Evolutionary conservation across 2,329 filamentous ascomycete genomes (phyloP).

Genomic region (Phialocephala subalpina): DNA sequence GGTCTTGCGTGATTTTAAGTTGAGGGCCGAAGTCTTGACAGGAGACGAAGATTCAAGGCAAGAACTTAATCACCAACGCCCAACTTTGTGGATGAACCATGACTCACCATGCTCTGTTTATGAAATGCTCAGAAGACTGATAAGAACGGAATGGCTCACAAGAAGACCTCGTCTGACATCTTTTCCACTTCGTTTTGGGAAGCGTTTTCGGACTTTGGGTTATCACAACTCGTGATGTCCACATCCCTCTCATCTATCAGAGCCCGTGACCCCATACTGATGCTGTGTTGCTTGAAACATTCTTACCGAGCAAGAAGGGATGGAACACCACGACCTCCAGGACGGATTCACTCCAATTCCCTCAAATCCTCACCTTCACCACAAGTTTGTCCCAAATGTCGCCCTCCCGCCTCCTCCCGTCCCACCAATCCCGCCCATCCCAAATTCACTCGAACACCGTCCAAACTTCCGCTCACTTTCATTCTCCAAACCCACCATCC

Average conservation of each 20-base stretch:
- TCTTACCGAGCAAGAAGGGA: not conserved
- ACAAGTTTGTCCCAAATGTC: not conserved
- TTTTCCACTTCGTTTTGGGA: too few species aligned
- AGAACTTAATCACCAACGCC: not conserved
- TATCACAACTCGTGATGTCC: too few species aligned
- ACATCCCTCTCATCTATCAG: too few species aligned
- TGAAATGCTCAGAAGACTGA: not conserved
- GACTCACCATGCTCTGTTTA: not conserved
- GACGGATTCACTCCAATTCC: not conserved
- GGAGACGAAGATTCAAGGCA: too few species aligned
- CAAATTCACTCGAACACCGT: not conserved
- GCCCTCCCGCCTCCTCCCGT: too few species aligned
- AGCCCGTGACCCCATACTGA: too few species aligned
- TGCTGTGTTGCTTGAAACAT: too few species aligned
- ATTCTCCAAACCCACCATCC: not conserved
- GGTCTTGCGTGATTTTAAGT: not conserved
- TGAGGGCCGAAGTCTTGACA: not conserved
- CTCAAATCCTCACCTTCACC: not conserved
- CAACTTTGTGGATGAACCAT: not conserved
- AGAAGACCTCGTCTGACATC: not conserved
- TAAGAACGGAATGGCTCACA: not conserved
- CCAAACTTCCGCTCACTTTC: not conserved
- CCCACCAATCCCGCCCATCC: not conserved
- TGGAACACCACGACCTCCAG: not conserved
- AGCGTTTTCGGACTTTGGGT: too few species aligned